Conservation (phyloP, 2,329 filamentous ascomycete species). For the Corynespora cassiicola region DNA sequence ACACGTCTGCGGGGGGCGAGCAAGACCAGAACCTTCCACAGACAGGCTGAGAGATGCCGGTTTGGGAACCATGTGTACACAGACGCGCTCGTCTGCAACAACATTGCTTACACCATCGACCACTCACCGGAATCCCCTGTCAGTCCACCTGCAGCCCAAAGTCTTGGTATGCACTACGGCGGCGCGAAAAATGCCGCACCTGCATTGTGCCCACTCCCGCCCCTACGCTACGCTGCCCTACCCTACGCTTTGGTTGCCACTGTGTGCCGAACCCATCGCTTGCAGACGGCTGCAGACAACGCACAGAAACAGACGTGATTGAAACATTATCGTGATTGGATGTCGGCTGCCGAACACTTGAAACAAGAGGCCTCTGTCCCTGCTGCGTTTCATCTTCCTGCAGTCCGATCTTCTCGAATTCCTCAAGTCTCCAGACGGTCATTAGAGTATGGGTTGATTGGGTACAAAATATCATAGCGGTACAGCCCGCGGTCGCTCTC, state of each 20-base stretch:
- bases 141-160: conserved; percentile 1
- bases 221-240: neutral
- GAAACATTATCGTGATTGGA: conserved; percentile 19
- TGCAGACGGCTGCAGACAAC: conserved; percentile 2
- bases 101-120: conserved; percentile 1
- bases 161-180: conserved; percentile 22
- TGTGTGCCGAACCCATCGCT: too few relatives aligned
- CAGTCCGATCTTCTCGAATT: too few relatives aligned
- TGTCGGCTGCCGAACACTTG: conserved; percentile 13
- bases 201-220: conserved; percentile 23
- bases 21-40: too few relatives aligned
- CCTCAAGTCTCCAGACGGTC: conserved; percentile 18
- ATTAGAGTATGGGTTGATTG: conserved; percentile 23
- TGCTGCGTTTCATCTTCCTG: conserved; percentile 22
- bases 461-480: too few relatives aligned
- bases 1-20: too few relatives aligned
- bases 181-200: conserved; percentile 41
- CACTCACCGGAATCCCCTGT: conserved; percentile 1
- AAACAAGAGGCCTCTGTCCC: conserved; percentile 5
- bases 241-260: neutral
- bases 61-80: too few relatives aligned
- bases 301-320: neutral
- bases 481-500: too few relatives aligned
- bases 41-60: too few relatives aligned
- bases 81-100: too few relatives aligned